phyloP scores from a whole-genome alignment of 352 stramenopile species.

The Vaucheria bursata region DNA sequence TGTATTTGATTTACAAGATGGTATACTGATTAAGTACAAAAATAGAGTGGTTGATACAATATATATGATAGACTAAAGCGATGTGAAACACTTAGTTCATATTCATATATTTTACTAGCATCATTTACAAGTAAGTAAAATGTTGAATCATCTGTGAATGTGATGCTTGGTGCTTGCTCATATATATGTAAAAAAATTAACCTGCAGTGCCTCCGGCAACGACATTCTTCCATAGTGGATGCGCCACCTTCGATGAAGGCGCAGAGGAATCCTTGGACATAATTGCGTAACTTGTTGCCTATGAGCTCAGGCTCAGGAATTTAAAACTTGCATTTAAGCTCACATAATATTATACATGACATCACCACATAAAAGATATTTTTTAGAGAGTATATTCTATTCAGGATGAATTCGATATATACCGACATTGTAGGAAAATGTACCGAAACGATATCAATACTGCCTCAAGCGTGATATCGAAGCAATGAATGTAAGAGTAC shows the following conservation, averaged over 20 bases:
- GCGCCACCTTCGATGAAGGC: not conserved
- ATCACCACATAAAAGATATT: no score
- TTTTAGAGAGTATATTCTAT: no score
- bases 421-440: no score
- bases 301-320: no score
- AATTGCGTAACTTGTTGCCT: no score
- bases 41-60: not conserved
- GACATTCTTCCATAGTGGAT: constrained; percentile 40
- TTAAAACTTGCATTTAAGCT: no score
- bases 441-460: no score
- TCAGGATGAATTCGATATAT: no score
- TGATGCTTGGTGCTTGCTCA: not conserved
- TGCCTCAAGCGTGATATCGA: no score
- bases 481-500: no score
- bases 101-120: not conserved
- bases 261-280: no score
- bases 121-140: not conserved
- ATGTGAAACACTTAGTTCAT: not conserved
- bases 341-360: no score
- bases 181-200: not conserved
- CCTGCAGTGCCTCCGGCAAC: constrained; percentile 27
- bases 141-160: not conserved
- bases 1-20: not conserved
- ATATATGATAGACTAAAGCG: not conserved
- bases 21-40: not conserved